phyloP scores from a whole-genome alignment of 192 early-diverging fungal genomes.

The Coemansia sp. region DNA sequence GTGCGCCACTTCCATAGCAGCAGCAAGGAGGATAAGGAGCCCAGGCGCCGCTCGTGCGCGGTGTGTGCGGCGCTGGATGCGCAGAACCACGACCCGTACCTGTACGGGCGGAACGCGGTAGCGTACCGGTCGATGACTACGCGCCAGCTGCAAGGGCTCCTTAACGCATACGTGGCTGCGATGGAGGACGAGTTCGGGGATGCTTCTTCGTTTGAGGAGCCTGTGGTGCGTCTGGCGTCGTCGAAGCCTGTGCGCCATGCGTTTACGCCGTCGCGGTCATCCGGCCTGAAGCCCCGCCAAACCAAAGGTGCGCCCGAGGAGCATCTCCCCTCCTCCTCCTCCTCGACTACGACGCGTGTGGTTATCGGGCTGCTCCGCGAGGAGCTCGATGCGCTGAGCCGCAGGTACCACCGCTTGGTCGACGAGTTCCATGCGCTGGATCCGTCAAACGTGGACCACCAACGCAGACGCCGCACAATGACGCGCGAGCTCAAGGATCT shows the following conservation, averaged over 20 bases:
- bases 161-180: conserved; percentile 48
- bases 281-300: neutral
- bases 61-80: conserved; percentile 40
- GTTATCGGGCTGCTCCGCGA: conserved; percentile 46
- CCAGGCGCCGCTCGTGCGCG: conserved; percentile 6
- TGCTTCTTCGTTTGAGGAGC: neutral
- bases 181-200: conserved; percentile 38
- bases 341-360: conserved; percentile 4
- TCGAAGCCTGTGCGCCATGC: conserved; percentile 13
- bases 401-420: conserved; percentile 49
- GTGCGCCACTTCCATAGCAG: conserved; percentile 25
- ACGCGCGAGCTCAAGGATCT: conserved; percentile 51
- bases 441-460: conserved; percentile 23
- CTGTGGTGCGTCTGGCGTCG: neutral
- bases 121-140: conserved; percentile 45
- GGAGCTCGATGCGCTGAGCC: conserved; percentile 51
- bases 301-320: neutral
- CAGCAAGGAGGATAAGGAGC: neutral
- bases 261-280: conserved; percentile 36
- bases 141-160: conserved; percentile 42
- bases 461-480: conserved; percentile 36
- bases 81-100: conserved; percentile 53
- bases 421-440: conserved; percentile 35
- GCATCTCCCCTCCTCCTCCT: too few species aligned
- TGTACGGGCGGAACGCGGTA: conserved; percentile 39